Conservation (phyloP, 306 rosid species). For the Nissolia schottii region DNA sequence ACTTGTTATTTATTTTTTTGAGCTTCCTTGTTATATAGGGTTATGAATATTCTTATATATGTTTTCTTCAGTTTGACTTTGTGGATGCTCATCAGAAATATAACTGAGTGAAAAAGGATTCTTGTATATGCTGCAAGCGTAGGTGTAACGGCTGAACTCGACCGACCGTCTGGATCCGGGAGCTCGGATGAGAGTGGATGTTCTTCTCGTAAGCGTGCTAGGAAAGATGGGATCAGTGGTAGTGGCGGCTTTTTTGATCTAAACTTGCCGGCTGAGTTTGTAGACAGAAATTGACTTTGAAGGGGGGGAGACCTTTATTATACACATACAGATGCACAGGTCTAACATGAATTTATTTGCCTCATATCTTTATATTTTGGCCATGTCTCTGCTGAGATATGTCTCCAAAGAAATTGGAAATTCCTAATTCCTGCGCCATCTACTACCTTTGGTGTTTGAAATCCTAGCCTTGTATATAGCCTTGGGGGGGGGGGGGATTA, state of each 20-base stretch:
- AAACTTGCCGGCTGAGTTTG: conserved; percentile 85
- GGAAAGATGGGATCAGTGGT: conserved; percentile 54
- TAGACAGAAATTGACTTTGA: conserved; percentile 71
- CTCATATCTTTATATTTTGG: conserved; percentile 21
- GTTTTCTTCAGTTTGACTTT: conserved; percentile 35
- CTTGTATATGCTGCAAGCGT: conserved; percentile 45
- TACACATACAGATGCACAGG: conserved; percentile 59
- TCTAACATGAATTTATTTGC: conserved; percentile 43
- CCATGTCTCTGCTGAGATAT: conserved; percentile 14
- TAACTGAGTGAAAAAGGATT: conserved; percentile 41
- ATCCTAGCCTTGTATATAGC: conserved; percentile 43
- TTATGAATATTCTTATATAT: conserved; percentile 26
- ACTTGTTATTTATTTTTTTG: not conserved
- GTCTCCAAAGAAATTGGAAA: conserved; percentile 21
- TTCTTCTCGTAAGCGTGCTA: conserved; percentile 74
- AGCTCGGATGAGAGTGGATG: conserved; percentile 63
- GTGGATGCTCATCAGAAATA: conserved; percentile 41
- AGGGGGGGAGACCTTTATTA: conserved; percentile 27
- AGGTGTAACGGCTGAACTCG: conserved; percentile 60
- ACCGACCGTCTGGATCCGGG: conserved; percentile 66
- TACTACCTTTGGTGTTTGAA: conserved; percentile 18
- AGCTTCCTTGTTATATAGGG: conserved; percentile 2
- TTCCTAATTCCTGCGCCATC: conserved; percentile 9
- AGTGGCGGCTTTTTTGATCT: conserved; percentile 72
- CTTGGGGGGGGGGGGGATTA: conserved; percentile 33